Conservation (phyloP, 2,329 filamentous ascomycete genomes). For the Botrytis hyacinthi region DNA sequence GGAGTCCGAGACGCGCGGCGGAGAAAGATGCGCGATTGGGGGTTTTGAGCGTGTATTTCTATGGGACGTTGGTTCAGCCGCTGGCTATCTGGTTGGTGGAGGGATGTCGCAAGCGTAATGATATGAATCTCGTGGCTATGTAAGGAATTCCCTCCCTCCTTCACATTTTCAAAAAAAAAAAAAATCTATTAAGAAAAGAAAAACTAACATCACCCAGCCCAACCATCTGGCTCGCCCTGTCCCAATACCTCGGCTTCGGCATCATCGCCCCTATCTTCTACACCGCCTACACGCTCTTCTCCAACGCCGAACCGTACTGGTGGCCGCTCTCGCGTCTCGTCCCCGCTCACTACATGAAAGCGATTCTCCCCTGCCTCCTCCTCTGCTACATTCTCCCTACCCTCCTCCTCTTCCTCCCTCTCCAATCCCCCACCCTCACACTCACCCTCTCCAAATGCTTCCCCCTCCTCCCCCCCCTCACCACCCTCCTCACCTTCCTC, state of each 20-base stretch:
- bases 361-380: neutral
- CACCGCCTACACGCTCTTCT: conserved; percentile 10
- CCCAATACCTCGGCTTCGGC: conserved; percentile 3
- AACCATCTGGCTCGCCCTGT: conserved; percentile 10
- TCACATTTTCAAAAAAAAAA: too few relatives aligned
- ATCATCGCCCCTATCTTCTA: neutral
- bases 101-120: conserved; percentile 12
- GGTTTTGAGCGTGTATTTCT: neutral
- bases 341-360: conserved; percentile 2
- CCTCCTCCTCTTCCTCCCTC: neutral
- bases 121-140: conserved; percentile 16
- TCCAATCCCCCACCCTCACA: neutral
- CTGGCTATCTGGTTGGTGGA: neutral
- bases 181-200: too few relatives aligned
- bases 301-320: conserved; percentile 4
- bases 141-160: neutral
- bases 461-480: neutral
- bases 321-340: conserved; percentile 15
- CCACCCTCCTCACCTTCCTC: conserved; percentile 5
- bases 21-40: neutral
- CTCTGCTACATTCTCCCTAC: neutral
- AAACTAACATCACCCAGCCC: neutral
- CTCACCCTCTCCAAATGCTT: neutral
- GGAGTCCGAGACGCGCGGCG: neutral
- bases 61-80: neutral